These are phyloP conservation scores for Thymus mandschuricus DNA, from an alignment of 257 asterid genomes.

Conservation along the genomic window DNA sequence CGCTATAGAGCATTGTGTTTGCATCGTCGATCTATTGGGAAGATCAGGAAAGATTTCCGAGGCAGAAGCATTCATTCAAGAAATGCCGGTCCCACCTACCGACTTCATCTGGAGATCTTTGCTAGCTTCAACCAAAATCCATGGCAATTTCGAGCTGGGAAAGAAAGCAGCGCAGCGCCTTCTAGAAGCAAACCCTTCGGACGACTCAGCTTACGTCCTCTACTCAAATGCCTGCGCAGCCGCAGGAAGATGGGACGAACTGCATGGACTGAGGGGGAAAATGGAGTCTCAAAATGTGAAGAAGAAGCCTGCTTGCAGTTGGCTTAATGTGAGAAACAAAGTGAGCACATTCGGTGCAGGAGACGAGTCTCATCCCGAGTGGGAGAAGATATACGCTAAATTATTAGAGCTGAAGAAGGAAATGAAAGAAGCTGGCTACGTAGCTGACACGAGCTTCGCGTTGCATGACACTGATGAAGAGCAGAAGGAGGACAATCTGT, in stretches of 20 bases:
- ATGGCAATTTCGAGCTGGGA: conserved; percentile 66
- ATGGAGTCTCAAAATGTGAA: conserved; percentile 65
- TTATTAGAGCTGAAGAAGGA: conserved; percentile 56
- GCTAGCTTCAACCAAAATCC: conserved; percentile 69
- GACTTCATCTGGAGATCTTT: conserved; percentile 82
- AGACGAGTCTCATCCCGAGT: conserved; percentile 57
- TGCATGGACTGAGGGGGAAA: conserved; percentile 55
- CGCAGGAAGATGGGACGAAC: conserved; percentile 77
- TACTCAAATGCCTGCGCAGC: conserved; percentile 82
- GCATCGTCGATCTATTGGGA: conserved; percentile 87
- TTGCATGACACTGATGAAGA: conserved; percentile 90
- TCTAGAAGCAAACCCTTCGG: conserved; percentile 67
- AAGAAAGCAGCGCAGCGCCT: conserved; percentile 62
- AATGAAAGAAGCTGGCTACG: conserved; percentile 71
- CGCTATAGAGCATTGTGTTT: conserved; percentile 82
- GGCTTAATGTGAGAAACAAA: conserved; percentile 67
- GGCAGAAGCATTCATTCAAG: conserved; percentile 68
- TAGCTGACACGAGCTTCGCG: conserved; percentile 70
- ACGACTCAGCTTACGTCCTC: conserved; percentile 85
- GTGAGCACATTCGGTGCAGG: conserved; percentile 68
- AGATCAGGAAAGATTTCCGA: conserved; percentile 74
- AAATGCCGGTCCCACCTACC: conserved; percentile 76
- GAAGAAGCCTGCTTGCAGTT: conserved; percentile 77
- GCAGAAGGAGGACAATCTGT: conserved; percentile 74
- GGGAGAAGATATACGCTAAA: conserved; percentile 46